Evolutionary conservation across 2,329 filamentous ascomycete genomes (phyloP).

Genomic region (Claviceps quebecensis): DNA sequence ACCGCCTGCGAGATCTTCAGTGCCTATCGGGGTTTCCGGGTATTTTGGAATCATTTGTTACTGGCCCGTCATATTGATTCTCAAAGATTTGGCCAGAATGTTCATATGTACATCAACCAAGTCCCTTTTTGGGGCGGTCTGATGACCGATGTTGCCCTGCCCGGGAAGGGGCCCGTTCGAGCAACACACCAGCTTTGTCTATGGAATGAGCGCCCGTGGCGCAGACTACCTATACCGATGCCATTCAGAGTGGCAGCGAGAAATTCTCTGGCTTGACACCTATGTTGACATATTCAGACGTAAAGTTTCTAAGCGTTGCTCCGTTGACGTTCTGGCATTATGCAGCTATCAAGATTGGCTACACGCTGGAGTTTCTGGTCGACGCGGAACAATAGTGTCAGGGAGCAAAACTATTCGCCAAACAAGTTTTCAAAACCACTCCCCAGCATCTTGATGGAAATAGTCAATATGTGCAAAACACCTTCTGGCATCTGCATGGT

Average conservation of each 20-base stretch:
- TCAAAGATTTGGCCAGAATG: not conserved
- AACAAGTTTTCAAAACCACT: too few relatives aligned
- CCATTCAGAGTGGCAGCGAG: constrained; percentile 4
- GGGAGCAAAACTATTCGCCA: too few relatives aligned
- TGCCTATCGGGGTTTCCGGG: not conserved
- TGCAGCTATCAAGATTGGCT: not conserved
- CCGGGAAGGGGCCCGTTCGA: not conserved
- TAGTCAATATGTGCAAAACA: too few relatives aligned
- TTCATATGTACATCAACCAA: not conserved
- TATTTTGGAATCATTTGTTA: not conserved
- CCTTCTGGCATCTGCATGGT: too few relatives aligned
- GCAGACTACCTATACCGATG: constrained; percentile 4
- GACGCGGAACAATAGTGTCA: constrained; percentile 1
- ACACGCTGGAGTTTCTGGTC: not conserved
- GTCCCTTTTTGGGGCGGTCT: constrained; percentile 1
- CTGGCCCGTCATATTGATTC: not conserved
- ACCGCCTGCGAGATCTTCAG: not conserved
- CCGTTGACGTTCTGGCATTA: not conserved
- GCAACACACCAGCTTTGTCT: not conserved
- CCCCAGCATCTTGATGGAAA: too few relatives aligned
- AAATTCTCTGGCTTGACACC: constrained; percentile 8
- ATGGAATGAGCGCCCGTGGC: constrained; percentile 4
- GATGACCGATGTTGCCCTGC: not conserved
- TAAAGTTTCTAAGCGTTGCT: not conserved
- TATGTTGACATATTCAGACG: constrained; percentile 8